Conservation (phyloP, 768 basidiomycete genomes). For the Panellus pusillus region DNA sequence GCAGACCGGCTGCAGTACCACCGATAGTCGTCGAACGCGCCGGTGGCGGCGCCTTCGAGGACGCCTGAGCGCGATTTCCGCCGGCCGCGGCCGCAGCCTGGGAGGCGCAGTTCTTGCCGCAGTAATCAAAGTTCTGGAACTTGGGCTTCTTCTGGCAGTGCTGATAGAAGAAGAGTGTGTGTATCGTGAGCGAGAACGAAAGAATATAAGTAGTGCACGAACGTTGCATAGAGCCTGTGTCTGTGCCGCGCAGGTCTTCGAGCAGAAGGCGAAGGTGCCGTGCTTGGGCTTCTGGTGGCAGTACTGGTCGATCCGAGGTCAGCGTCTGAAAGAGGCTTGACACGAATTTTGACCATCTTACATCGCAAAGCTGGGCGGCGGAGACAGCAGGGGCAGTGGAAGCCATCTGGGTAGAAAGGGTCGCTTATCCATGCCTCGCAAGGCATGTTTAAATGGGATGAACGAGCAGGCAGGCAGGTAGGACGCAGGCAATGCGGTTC, state of each 20-base stretch:
- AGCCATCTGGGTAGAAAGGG: constrained; percentile 27
- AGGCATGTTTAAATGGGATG: constrained; percentile 22
- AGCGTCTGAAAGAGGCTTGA: constrained; percentile 1
- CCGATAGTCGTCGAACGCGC: constrained; percentile 11
- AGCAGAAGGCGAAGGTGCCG: constrained; percentile 46
- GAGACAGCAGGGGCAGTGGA: constrained; percentile 23
- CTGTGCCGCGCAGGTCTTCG: constrained; percentile 54
- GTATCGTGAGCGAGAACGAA: background rate
- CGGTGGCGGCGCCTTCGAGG: too few species aligned
- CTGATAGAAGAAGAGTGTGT: constrained; percentile 34
- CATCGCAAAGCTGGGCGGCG: constrained; percentile 40
- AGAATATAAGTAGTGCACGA: constrained; percentile 17
- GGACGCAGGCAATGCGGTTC: constrained; percentile 5
- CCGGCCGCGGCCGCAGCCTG: constrained; percentile 36
- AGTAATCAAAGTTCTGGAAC: constrained; percentile 58
- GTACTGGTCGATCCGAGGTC: constrained; percentile 34
- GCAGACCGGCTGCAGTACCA: constrained; percentile 16
- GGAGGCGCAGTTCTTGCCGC: constrained; percentile 63
- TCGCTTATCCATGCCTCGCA: constrained; percentile 3
- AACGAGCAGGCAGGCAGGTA: background rate
- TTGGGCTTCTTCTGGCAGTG: constrained; percentile 62
- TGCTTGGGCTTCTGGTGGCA: constrained; percentile 53
- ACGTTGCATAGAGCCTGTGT: constrained; percentile 47
- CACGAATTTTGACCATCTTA: constrained; percentile 21
- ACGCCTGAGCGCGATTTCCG: background rate